phyloP scores from a whole-genome alignment of 1,139 yeast genomes.

The Yamadazyma kanchanaburiensis region DNA sequence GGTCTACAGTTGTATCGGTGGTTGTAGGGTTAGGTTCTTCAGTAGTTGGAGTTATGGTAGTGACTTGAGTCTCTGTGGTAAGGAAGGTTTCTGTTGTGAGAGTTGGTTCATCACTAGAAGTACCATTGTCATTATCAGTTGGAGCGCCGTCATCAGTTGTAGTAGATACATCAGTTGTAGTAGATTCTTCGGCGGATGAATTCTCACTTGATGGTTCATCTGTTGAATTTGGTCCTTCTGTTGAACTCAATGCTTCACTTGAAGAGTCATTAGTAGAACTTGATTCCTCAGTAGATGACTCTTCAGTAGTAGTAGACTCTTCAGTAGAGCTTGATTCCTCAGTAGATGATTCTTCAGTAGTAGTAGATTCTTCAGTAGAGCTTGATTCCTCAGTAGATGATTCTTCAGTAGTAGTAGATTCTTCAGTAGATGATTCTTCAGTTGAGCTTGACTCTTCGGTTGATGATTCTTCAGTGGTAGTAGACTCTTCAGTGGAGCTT shows the following conservation, averaged over 20 bases:
- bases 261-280: neutral
- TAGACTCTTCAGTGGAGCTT: slow-evolving; percentile 3
- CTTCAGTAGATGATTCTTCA: neutral
- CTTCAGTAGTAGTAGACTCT: neutral
- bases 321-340: neutral
- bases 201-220: neutral
- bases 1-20: neutral
- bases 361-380: neutral
- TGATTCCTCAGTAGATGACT: neutral
- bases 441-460: slow-evolving; percentile 1
- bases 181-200: neutral
- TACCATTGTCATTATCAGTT: neutral
- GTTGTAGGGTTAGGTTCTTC: neutral
- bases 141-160: neutral
- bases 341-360: neutral
- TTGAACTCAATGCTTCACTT: neutral
- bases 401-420: neutral
- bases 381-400: neutral
- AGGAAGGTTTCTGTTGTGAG: neutral
- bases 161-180: neutral
- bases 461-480: slow-evolving; percentile 1
- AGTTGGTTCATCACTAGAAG: neutral
- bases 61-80: neutral
- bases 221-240: neutral
- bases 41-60: neutral